Percentiles rank a stretch among this genome's conserved stretches.
Conservation (phyloP, 768 basidiomycete species). For the Baorangia bicolor region DNA sequence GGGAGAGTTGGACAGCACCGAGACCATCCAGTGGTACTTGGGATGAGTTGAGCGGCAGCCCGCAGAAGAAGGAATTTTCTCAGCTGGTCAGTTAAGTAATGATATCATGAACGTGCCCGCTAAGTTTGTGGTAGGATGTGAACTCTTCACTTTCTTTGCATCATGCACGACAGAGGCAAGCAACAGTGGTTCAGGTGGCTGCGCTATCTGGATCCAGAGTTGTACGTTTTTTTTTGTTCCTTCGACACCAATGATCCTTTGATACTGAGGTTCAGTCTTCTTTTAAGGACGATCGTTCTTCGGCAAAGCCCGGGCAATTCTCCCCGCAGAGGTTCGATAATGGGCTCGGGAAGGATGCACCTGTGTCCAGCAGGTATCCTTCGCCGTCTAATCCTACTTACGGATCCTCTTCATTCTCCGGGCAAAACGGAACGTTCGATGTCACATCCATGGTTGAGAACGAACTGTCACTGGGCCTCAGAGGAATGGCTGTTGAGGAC, state of each 20-base stretch:
- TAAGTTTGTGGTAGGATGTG: slow-evolving; percentile 38
- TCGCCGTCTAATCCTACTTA: slow-evolving; percentile 46
- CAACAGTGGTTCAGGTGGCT: slow-evolving; percentile 36
- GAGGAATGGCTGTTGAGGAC: slow-evolving; percentile 62
- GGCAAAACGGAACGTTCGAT: slow-evolving; percentile 38
- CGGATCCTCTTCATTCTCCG: slow-evolving; percentile 30
- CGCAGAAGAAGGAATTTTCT: slow-evolving; percentile 50
- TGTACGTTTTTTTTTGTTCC: slow-evolving; percentile 28
- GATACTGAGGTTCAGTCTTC: slow-evolving; percentile 16
- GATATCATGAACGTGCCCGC: slow-evolving; percentile 1
- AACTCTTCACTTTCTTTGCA: slow-evolving; percentile 43
- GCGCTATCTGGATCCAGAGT: slow-evolving; percentile 41
- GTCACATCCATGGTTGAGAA: slow-evolving; percentile 45
- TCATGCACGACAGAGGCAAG: slow-evolving; percentile 48
- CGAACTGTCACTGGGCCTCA: slow-evolving; percentile 55
- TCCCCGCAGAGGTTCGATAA: slow-evolving; percentile 56
- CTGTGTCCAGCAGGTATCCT: slow-evolving; percentile 41
- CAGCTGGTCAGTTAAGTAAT: slow-evolving; percentile 43
- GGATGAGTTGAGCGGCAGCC: slow-evolving; percentile 54
- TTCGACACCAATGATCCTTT: slow-evolving; percentile 9
- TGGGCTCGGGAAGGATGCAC: slow-evolving; percentile 41
- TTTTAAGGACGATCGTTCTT: slow-evolving; percentile 47
- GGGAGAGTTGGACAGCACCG: slow-evolving; percentile 52
- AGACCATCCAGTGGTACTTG: slow-evolving; percentile 55
- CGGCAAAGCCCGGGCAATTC: slow-evolving; percentile 47